Percentiles rank a stretch among this genome's conserved stretches.
These are phyloP conservation scores for Aspergillus novoparasiticus DNA, from an alignment of 2,329 filamentous ascomycete species.

Conservation along the genomic window DNA sequence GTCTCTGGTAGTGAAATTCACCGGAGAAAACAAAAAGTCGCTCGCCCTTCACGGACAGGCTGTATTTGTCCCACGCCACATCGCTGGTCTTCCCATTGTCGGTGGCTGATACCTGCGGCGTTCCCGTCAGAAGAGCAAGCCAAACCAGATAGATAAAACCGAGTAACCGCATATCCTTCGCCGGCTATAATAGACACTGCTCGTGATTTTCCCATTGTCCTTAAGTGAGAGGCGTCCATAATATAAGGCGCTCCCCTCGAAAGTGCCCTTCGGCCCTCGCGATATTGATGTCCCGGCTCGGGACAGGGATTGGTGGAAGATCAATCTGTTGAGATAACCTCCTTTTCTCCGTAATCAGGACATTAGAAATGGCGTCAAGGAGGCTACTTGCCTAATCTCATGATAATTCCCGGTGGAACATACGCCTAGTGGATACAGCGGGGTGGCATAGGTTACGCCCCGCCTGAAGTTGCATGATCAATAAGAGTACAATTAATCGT, in stretches of 20 bases:
- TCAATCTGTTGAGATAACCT: background rate
- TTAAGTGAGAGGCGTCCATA: background rate
- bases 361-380: constrained; percentile 12
- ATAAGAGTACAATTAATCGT: background rate
- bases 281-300: constrained; percentile 22
- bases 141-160: constrained; percentile 19
- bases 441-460: background rate
- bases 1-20: constrained; percentile 57
- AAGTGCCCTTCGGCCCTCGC: constrained; percentile 23
- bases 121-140: constrained; percentile 13
- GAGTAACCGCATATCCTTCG: constrained; percentile 22
- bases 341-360: constrained; percentile 8
- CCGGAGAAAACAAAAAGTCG: constrained; percentile 53
- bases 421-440: background rate
- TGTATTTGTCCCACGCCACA: constrained; percentile 58
- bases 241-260: background rate
- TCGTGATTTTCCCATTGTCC: background rate
- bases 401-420: background rate
- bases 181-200: background rate
- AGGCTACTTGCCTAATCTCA: background rate
- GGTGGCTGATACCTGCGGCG: constrained; percentile 26
- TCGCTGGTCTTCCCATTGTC: constrained; percentile 46
- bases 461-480: background rate
- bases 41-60: constrained; percentile 52
- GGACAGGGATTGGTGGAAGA: constrained; percentile 31